Base-by-base conservation (phyloP, 1,139 yeast species). In the Diutina rugosa region DNA sequence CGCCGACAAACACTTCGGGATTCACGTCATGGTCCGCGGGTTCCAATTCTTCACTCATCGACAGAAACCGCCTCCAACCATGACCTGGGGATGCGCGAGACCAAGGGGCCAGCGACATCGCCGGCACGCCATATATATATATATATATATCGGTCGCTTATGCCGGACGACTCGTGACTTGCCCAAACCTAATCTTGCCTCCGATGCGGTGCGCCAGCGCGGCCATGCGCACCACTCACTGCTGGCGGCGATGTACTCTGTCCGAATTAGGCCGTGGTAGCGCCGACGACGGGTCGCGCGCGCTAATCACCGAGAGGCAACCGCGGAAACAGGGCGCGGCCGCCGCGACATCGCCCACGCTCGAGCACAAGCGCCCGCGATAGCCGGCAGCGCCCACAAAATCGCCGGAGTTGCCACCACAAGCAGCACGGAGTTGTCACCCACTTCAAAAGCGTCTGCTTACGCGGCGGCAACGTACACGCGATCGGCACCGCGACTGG, bases 1-100 rank as follows among this genome's bases (percentile, higher is more conserved):
- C 53, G 53, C 53, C 53, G 29, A 49, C 53, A 32, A 49, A 49
- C 32, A 49, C 53, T 38, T 49, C 53, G 18, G 32, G 41, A n/a
- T 49, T 49, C 41, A 38, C 53, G 16, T 38, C 53, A n/a, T 49
- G 53, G n/a, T 49, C 53, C 28, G 53, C 35, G 32, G 35, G 44
- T 32, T 49, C 53, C 44, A 32, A 32, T 18, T 16, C 18, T 29
- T 49, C 53, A 49, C 53, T 49, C 53, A 49, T 49, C 32, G 18
- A 49, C 46, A 18, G 41, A 12, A n/a, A 35, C 41, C 41, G 41
- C 41, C 41, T 35, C 51, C 51, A 47, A 26, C 51, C 51, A 47
- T 47, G 35, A 47, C 38, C 51, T 28, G 35, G n/a, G 51, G 51
- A 35, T 35, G 41, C 41, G 41, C 41, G 41, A 35, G n/a, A 35